Evolutionary conservation across 805 yeast genomes (phyloP).

Genomic region (Wickerhamomyces chaumierensis): DNA sequence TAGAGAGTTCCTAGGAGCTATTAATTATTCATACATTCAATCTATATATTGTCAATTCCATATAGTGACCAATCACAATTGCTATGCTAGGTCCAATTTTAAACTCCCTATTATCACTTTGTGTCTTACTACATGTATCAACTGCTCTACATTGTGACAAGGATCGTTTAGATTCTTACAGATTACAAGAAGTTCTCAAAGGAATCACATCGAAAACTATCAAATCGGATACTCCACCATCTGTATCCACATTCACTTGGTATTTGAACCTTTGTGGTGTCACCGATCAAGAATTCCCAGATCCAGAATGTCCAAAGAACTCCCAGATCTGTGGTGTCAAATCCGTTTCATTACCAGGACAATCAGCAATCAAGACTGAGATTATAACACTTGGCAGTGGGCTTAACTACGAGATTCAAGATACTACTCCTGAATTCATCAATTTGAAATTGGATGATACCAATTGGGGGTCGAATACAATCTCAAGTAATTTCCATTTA

Average conservation of each 20-base stretch:
- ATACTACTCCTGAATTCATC: conserved; percentile 21
- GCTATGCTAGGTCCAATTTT: background rate
- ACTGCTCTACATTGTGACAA: conserved; percentile 10
- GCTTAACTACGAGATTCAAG: conserved; percentile 22
- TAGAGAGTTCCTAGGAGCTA: no score
- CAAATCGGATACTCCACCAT: conserved; percentile 66
- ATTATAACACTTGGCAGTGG: conserved; percentile 45
- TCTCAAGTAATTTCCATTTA: conserved; percentile 37
- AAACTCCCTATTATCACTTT: background rate
- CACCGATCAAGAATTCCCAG: conserved; percentile 19
- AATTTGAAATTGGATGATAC: conserved; percentile 36
- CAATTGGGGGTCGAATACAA: conserved; percentile 56
- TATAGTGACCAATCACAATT: no score
- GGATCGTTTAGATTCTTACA: conserved; percentile 11
- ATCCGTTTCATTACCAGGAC: conserved; percentile 37
- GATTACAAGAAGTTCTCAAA: conserved; percentile 22
- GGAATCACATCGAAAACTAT: conserved; percentile 35
- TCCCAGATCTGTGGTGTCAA: conserved; percentile 76
- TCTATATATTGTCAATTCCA: no score
- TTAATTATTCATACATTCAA: no score
- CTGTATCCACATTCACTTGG: conserved; percentile 53
- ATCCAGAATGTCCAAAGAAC: conserved; percentile 48
- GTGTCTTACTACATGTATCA: background rate
- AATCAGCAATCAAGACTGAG: conserved; percentile 40
- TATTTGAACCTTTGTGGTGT: conserved; percentile 58